These are phyloP conservation scores for Sphagnum fallax DNA, from an alignment of 228 moss, liverwort and hornwort species.

Conservation along the genomic window DNA sequence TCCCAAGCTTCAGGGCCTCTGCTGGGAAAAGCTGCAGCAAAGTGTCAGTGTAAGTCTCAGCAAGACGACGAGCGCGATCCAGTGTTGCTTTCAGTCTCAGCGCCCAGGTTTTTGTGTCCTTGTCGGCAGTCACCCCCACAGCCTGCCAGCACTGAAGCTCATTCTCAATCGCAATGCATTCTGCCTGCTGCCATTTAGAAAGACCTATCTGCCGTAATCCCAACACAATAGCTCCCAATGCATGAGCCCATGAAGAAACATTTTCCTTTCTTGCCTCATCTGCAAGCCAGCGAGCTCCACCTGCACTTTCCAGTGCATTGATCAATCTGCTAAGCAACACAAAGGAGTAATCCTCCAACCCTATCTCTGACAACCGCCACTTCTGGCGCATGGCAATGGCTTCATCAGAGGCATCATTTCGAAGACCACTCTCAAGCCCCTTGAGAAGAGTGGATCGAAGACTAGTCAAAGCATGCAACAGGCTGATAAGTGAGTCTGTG, in stretches of 20 bases:
- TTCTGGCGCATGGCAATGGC: constrained; percentile 95
- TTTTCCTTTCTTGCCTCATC: constrained; percentile 55
- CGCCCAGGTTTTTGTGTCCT: constrained; percentile 61
- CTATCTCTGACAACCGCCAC: constrained; percentile 95
- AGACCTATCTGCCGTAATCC: constrained; percentile 82
- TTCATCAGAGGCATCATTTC: constrained; percentile 81
- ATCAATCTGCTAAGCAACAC: constrained; percentile 90
- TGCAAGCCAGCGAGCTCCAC: constrained; percentile 64
- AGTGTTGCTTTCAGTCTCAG: constrained; percentile 82
- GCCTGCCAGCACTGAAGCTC: constrained; percentile 79
- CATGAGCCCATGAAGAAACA: constrained; percentile 60
- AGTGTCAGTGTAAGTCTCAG: constrained; percentile 78
- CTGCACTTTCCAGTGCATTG: constrained; percentile 63
- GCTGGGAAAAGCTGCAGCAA: constrained; percentile 81
- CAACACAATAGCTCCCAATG: constrained; percentile 69
- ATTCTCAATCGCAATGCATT: constrained; percentile 86
- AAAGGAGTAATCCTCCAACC: constrained; percentile 90
- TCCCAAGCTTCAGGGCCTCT: constrained; percentile 87
- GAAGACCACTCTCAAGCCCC: constrained; percentile 76
- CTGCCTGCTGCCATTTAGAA: constrained; percentile 76
- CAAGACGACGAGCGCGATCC: constrained; percentile 78
- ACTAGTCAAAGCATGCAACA: constrained; percentile 60
- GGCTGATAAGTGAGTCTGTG: constrained; percentile 47
- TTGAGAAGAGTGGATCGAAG: constrained; percentile 58
- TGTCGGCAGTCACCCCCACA: constrained; percentile 31